A percentile compares a stretch with the other conserved stretches of the same genome.
These are phyloP conservation scores for Mycena rebaudengoi DNA, from an alignment of 768 basidiomycete genomes.

Conservation along the genomic window DNA sequence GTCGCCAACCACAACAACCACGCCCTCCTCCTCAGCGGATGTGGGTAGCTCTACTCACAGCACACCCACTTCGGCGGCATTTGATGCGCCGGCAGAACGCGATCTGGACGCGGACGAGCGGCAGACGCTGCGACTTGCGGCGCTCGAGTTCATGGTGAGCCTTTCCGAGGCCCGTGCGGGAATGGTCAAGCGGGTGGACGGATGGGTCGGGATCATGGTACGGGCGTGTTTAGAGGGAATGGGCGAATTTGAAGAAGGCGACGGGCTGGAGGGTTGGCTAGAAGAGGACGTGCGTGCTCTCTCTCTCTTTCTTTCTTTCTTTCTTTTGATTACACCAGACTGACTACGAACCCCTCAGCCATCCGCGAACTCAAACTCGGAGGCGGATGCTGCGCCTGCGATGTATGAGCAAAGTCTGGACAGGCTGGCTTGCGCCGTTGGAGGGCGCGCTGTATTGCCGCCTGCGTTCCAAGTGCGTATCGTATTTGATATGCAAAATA, in stretches of 20 bases:
- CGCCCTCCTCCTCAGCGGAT: conserved; percentile 60
- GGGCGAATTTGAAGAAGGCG: conserved; percentile 71
- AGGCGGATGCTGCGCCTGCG: conserved; percentile 71
- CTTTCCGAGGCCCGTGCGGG: conserved; percentile 77
- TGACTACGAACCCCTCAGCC: conserved; percentile 53
- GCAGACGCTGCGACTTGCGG: conserved; percentile 73
- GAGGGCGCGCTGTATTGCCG: conserved; percentile 78
- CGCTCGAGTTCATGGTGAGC: conserved; percentile 85
- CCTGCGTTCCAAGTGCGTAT: conserved; percentile 70
- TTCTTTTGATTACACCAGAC: too few relatives aligned
- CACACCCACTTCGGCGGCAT: conserved; percentile 40
- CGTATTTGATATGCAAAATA: not conserved
- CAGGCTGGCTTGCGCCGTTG: conserved; percentile 80
- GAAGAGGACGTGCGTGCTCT: conserved; percentile 71
- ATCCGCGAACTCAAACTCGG: conserved; percentile 65
- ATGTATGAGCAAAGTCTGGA: conserved; percentile 88
- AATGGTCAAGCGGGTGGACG: conserved; percentile 73
- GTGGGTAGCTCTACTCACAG: conserved; percentile 52
- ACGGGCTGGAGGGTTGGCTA: conserved; percentile 65
- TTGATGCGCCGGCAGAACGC: conserved; percentile 41
- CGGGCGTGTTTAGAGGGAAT: conserved; percentile 84
- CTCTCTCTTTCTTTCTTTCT: not conserved
- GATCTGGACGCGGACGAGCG: conserved; percentile 70
- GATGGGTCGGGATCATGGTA: conserved; percentile 77
- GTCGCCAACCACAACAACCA: conserved; percentile 4